Conservation (phyloP, 2,329 filamentous ascomycete genomes). For the Botrytis medusae region DNA sequence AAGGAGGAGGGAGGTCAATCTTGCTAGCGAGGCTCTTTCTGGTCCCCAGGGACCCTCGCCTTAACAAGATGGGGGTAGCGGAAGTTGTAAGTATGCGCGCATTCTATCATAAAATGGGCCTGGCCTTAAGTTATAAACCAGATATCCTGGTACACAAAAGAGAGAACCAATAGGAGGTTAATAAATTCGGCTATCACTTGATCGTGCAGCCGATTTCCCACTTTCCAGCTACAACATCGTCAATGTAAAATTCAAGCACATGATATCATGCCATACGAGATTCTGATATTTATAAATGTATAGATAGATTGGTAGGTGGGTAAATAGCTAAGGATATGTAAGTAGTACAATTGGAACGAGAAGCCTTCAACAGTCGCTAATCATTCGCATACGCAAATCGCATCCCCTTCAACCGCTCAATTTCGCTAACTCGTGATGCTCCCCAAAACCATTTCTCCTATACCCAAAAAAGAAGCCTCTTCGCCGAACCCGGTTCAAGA, state of each 20-base stretch:
- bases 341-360: conserved; percentile 11
- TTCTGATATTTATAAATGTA: background rate
- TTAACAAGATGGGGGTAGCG: background rate
- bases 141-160: background rate
- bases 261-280: background rate
- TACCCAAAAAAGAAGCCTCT: conserved; percentile 8
- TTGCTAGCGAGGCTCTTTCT: background rate
- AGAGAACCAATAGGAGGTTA: background rate
- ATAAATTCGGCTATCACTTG: background rate
- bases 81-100: background rate
- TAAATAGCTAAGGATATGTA: conserved; percentile 13
- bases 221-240: background rate
- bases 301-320: background rate
- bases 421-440: background rate
- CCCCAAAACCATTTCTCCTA: conserved; percentile 5
- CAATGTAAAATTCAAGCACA: background rate
- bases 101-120: background rate
- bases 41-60: background rate
- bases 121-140: background rate
- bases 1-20: background rate
- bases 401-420: background rate
- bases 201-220: background rate
- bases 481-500: background rate
- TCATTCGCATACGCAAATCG: conserved; percentile 5
- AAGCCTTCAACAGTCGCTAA: background rate